Percentiles rank a stretch among this genome's conserved stretches.
Evolutionary conservation across 1,284 basidiomycete genomes (phyloP).

Genomic region (Agaricales sp.): DNA sequence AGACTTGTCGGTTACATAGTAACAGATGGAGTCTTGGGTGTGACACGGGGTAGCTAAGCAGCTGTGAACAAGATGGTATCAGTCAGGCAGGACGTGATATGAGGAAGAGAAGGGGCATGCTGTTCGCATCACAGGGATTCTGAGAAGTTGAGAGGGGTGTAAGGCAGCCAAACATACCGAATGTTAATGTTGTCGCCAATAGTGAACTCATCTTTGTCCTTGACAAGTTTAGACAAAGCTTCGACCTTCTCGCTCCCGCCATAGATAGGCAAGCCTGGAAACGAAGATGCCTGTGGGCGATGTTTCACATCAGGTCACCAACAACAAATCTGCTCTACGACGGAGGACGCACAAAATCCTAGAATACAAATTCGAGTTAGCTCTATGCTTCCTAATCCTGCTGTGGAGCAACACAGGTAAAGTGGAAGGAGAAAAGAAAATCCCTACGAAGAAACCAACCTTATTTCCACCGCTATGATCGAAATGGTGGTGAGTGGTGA

Average conservation of each 20-base stretch:
- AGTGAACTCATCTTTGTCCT: conserved; percentile 69
- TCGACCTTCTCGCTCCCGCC: conserved; percentile 73
- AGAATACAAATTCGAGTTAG: too few relatives aligned
- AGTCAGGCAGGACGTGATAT: conserved; percentile 4
- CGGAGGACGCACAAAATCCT: conserved; percentile 44
- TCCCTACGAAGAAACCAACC: too few relatives aligned
- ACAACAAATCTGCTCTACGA: not conserved
- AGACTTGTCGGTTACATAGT: conserved; percentile 56
- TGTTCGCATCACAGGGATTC: conserved; percentile 1
- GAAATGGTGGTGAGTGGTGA: conserved; percentile 85
- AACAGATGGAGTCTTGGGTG: conserved; percentile 95
- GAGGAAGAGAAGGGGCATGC: conserved; percentile 7
- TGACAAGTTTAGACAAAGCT: conserved; percentile 64
- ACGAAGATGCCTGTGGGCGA: conserved; percentile 39
- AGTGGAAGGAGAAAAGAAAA: too few relatives aligned
- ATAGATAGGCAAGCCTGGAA: conserved; percentile 66
- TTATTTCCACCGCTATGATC: conserved; percentile 88
- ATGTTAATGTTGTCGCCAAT: conserved; percentile 64
- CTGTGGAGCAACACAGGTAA: too few relatives aligned
- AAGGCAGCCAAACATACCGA: too few relatives aligned
- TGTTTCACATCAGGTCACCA: conserved; percentile 3
- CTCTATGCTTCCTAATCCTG: too few relatives aligned
- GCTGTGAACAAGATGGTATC: conserved; percentile 37
- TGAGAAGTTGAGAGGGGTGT: conserved; percentile 1
- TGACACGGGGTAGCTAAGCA: conserved; percentile 92